Evolutionary conservation across 352 stramenopile species (phyloP), one percentile per base, ranked within the genome.

Genomic region (Phytopythium delawarense): DNA sequence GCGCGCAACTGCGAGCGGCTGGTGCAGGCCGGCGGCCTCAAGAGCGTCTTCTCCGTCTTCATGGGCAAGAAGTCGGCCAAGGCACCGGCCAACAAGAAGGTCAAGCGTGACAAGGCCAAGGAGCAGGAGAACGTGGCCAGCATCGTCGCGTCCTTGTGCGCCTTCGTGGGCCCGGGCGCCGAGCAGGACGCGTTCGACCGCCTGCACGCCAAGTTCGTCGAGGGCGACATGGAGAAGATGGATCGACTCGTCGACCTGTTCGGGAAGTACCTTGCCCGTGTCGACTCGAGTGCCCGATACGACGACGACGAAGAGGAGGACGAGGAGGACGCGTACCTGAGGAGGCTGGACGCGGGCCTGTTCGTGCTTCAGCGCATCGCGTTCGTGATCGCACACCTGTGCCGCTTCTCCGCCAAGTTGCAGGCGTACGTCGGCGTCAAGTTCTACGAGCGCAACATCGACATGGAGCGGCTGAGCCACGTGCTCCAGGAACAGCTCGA

Each of bases 211-310:
- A 95, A 95, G 57, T 92, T 95, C 70, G 64, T 92, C 1, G 86
- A 95, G 58, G 87, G 78, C 28, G 78, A 90, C 9, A 86, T 89
- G 70, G 84, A 95, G 44, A 95, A 95, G 63, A 61, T 92, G 23
- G 86, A 95, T 58, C 79, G 86, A 18, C 60, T 92, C 4, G 71
- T 95, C 12, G 84, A 93, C 63, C 57, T 92, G 30, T 92, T 92
- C 59, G 76, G 73, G 2, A 87, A 88, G 62, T 93, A 93, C 64
- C 66, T 92, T 20, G 63, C 68, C 1, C 78, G 82, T 4, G 82
- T 95, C 1, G 64, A 81, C 5, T 58, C 74, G 6, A 63, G 65
- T 4, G 49, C 73, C 4, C 71, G 70, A 12, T 59, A 65, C 3
- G 63, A 71, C 9, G 58, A 65, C 0, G 60, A 75, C 0, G 73